phyloP scores from a whole-genome alignment of 345 rosid species.

The Populus tremula region DNA sequence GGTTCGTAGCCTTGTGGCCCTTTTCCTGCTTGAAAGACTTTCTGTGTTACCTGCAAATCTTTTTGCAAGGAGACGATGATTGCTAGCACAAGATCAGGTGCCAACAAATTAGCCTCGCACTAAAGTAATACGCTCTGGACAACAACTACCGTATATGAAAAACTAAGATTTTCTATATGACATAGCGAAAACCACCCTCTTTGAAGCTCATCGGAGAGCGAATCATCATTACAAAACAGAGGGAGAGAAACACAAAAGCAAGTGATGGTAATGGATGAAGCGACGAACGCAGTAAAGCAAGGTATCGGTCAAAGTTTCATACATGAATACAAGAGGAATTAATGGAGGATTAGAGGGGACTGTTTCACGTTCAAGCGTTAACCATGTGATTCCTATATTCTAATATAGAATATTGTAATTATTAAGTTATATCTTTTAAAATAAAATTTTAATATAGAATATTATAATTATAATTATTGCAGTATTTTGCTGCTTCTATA shows the following conservation, averaged over 20 bases:
- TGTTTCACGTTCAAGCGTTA: conserved; percentile 26
- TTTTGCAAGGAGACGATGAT: not conserved
- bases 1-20: not conserved
- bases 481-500: no score
- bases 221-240: not conserved
- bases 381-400: conserved; percentile 33
- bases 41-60: not conserved
- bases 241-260: not conserved
- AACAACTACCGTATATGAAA: conserved; percentile 11
- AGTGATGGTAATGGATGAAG: not conserved
- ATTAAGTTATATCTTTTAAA: no score
- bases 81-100: no score
- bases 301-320: conserved; percentile 23
- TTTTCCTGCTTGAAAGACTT: not conserved
- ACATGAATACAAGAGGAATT: conserved; percentile 30
- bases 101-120: not conserved
- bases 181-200: not conserved
- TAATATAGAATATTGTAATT: no score
- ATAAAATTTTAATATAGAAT: no score
- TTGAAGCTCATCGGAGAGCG: not conserved
- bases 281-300: not conserved
- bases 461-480: no score
- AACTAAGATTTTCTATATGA: not conserved
- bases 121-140: no score
- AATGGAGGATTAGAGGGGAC: conserved; percentile 35